phyloP scores from a whole-genome alignment of 495 filamentous ascomycete genomes.

The Xylaria bambusicola region DNA sequence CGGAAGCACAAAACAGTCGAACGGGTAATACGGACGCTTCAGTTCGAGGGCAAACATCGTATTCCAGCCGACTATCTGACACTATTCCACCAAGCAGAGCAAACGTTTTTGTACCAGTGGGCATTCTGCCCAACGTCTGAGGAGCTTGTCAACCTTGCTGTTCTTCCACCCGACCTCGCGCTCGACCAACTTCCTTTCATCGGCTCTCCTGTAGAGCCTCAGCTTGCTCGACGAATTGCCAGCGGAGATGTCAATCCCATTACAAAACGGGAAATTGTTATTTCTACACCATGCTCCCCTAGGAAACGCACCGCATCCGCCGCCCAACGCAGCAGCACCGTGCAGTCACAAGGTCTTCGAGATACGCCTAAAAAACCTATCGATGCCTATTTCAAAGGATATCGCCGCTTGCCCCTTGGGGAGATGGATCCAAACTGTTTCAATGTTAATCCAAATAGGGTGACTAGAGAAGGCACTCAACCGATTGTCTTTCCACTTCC shows the following conservation, averaged over 20 bases:
- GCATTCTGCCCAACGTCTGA: conserved; percentile 81
- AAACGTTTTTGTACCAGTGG: conserved; percentile 90
- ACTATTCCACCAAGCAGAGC: conserved; percentile 79
- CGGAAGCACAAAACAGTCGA: conserved; percentile 88
- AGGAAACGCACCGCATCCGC: conserved; percentile 43
- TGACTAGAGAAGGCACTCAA: conserved; percentile 33
- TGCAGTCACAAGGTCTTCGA: conserved; percentile 41
- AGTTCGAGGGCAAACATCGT: conserved; percentile 81
- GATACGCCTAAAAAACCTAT: conserved; percentile 64
- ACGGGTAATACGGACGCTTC: conserved; percentile 73
- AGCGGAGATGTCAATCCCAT: conserved; percentile 84
- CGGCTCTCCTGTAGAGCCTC: conserved; percentile 66
- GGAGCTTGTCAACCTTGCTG: conserved; percentile 70
- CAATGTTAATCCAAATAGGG: conserved; percentile 34
- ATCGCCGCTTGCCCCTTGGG: conserved; percentile 73
- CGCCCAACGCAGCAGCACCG: conserved; percentile 22
- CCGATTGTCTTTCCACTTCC: conserved; percentile 50
- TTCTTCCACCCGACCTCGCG: conserved; percentile 59
- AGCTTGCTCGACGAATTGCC: conserved; percentile 76
- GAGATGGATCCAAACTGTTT: conserved; percentile 89
- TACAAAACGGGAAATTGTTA: conserved; percentile 70
- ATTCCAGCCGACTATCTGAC: conserved; percentile 78
- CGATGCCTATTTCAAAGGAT: conserved; percentile 71
- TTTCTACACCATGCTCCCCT: conserved; percentile 35
- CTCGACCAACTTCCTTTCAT: conserved; percentile 74